phyloP scores from a whole-genome alignment of 225 moss, liverwort and hornwort species.

The Polytrichum formosum region DNA sequence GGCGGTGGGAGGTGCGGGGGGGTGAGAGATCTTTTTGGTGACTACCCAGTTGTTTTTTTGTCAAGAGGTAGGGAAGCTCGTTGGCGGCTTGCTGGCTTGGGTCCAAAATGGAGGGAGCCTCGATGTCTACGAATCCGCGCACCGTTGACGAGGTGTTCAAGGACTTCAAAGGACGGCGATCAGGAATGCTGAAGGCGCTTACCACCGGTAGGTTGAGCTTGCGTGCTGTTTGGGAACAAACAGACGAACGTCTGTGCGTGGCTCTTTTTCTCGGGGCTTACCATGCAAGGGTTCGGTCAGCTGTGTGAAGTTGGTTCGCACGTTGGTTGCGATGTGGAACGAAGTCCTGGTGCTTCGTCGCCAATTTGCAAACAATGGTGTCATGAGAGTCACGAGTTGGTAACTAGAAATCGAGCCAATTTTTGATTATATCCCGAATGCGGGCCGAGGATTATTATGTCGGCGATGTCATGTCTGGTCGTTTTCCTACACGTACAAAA shows the following conservation, averaged over 20 bases:
- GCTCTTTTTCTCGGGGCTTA: neutral
- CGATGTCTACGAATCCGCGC: slow-evolving; percentile 64
- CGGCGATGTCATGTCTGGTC: no score
- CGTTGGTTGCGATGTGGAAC: slow-evolving; percentile 1
- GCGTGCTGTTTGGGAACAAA: neutral
- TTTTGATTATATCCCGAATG: neutral
- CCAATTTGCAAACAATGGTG: neutral
- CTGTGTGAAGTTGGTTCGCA: neutral
- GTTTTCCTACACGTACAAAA: neutral
- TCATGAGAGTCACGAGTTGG: neutral
- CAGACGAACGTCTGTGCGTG: neutral
- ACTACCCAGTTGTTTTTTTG: neutral
- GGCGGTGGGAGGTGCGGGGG: neutral
- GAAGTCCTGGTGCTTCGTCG: neutral
- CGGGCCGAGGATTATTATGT: no score
- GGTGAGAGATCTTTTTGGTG: neutral
- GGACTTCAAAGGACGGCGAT: slow-evolving; percentile 71
- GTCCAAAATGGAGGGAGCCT: slow-evolving; percentile 55
- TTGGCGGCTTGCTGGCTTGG: neutral
- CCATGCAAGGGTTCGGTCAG: neutral
- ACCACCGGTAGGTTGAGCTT: slow-evolving; percentile 39
- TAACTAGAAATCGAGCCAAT: neutral
- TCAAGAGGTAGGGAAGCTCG: neutral
- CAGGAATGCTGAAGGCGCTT: slow-evolving; percentile 72
- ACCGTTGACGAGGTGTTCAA: slow-evolving; percentile 67